A percentile compares a stretch with the other conserved stretches of the same genome.
These are phyloP conservation scores for Beauveria medogensis DNA, from an alignment of 2,329 filamentous ascomycete genomes.

Conservation along the genomic window DNA sequence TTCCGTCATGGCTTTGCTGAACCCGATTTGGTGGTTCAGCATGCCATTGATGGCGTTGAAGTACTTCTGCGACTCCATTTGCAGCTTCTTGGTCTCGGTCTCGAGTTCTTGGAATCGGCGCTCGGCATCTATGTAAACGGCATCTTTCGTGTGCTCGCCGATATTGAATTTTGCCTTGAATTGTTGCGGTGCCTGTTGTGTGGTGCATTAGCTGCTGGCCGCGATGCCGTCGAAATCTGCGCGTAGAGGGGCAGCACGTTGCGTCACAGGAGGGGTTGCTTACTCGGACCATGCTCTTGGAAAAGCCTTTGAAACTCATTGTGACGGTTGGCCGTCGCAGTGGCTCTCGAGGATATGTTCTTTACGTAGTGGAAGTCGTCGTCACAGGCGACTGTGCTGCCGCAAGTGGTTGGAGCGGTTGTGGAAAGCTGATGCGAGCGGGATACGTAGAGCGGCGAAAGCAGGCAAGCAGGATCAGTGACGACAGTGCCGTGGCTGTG, in stretches of 20 bases:
- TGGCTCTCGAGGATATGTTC: neutral
- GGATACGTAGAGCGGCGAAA: constrained; percentile 2
- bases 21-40: constrained; percentile 95
- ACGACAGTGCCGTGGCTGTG: constrained; percentile 14
- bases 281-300: constrained; percentile 82
- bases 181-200: constrained; percentile 71
- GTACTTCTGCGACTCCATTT: constrained; percentile 96
- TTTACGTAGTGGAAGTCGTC: neutral
- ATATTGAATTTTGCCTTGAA: constrained; percentile 91
- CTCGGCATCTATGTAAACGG: constrained; percentile 90
- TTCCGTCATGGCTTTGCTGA: constrained; percentile 90
- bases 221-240: neutral
- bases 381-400: constrained; percentile 10
- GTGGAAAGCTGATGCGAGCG: neutral
- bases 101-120: constrained; percentile 90
- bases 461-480: constrained; percentile 11
- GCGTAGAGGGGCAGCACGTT: constrained; percentile 10
- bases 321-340: constrained; percentile 13
- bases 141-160: constrained; percentile 90
- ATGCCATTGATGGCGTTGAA: constrained; percentile 97
- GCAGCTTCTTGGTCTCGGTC: constrained; percentile 89
- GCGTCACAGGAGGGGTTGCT: constrained; percentile 25
- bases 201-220: neutral
- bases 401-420: constrained; percentile 9
- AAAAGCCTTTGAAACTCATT: constrained; percentile 97